phyloP scores from a whole-genome alignment of 108 stramenopile species.

The Nitzschia inconspicua region DNA sequence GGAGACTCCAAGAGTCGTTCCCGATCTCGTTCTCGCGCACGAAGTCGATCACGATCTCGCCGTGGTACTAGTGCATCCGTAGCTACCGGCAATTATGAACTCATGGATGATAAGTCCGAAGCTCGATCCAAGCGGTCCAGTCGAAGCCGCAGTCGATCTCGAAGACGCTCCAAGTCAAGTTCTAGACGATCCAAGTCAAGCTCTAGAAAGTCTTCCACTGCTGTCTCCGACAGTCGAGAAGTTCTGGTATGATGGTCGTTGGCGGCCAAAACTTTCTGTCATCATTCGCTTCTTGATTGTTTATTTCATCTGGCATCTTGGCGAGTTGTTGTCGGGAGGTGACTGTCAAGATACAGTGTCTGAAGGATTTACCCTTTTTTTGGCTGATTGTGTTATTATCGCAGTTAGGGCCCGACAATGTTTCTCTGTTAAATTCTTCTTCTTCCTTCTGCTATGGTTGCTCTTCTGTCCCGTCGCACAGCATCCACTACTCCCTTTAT shows the following conservation, averaged over 20 bases:
- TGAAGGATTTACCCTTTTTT: background rate
- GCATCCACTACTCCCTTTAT: too few relatives aligned
- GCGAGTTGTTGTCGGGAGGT: background rate
- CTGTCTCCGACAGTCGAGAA: background rate
- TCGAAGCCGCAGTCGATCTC: slow-evolving; percentile 51
- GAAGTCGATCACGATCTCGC: slow-evolving; percentile 14
- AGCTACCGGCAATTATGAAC: slow-evolving; percentile 47
- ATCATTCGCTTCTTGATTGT: too few relatives aligned
- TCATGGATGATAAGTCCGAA: slow-evolving; percentile 57
- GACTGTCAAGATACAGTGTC: background rate
- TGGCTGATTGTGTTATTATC: background rate
- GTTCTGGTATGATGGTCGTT: slow-evolving; percentile 11
- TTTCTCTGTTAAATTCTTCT: too few relatives aligned
- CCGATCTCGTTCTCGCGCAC: slow-evolving; percentile 17
- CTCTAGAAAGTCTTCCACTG: background rate
- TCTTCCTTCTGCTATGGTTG: too few relatives aligned
- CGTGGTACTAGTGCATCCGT: background rate
- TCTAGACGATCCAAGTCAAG: background rate
- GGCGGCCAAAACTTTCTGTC: too few relatives aligned
- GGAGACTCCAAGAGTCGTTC: slow-evolving; percentile 19
- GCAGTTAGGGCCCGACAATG: too few relatives aligned
- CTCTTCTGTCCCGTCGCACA: too few relatives aligned
- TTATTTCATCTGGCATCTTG: background rate
- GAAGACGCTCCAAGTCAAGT: slow-evolving; percentile 32
- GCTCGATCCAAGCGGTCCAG: slow-evolving; percentile 31